Conservation (phyloP, 305 asterid genomes). For the Galium porrigens region DNA sequence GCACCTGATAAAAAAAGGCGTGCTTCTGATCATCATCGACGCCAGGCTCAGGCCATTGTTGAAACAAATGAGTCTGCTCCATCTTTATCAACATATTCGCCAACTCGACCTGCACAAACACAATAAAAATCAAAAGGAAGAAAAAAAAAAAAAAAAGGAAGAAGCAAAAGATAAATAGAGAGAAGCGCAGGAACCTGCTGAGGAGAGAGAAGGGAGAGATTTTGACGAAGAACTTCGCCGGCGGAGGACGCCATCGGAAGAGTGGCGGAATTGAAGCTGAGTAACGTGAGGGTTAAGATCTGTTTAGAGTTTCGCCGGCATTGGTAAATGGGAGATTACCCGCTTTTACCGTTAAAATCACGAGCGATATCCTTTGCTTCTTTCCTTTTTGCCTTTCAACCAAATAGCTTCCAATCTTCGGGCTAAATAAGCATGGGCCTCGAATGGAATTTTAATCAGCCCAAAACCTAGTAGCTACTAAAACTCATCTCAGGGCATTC, state of each 20-base stretch:
- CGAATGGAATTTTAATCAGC: too few relatives aligned
- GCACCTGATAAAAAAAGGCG: constrained; percentile 73
- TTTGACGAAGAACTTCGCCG: constrained; percentile 18
- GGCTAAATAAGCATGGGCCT: too few relatives aligned
- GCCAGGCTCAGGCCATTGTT: constrained; percentile 83
- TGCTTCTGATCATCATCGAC: constrained; percentile 59
- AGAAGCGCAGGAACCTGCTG: constrained; percentile 31
- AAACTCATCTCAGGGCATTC: too few relatives aligned
- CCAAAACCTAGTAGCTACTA: too few relatives aligned
- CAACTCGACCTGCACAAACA: constrained; percentile 48
- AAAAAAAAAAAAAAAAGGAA: too few relatives aligned
- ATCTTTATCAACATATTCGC: constrained; percentile 51
- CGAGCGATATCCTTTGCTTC: too few relatives aligned
- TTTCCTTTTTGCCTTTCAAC: too few relatives aligned
- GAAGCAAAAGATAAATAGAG: neutral
- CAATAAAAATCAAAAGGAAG: constrained; percentile 1
- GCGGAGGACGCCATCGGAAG: constrained; percentile 3
- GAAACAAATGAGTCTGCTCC: constrained; percentile 69
- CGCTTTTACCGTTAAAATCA: too few relatives aligned
- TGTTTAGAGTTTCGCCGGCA: neutral
- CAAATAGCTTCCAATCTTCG: too few relatives aligned
- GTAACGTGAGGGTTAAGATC: neutral
- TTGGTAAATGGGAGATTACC: neutral
- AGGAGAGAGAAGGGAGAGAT: constrained; percentile 45
- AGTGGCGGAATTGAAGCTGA: neutral